Evolutionary conservation across 106 monocot genomes (phyloP).

Genomic region (Dioscorea alata): DNA sequence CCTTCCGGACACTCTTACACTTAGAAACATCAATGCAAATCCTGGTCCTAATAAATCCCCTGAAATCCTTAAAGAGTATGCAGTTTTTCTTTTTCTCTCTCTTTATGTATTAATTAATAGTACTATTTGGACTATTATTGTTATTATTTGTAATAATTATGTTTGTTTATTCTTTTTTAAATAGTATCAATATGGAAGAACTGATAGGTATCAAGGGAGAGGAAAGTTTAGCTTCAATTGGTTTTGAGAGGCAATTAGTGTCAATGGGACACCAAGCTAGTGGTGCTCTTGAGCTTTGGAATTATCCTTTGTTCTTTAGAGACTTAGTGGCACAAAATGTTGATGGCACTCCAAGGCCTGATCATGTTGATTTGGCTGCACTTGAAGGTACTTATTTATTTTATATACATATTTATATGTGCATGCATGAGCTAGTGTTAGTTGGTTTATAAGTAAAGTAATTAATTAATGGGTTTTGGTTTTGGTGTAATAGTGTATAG

Average conservation of each 20-base stretch:
- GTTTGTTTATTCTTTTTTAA: background rate
- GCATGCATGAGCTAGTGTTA: too few species aligned
- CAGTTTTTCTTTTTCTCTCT: background rate
- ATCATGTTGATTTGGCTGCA: slow-evolving; percentile 39
- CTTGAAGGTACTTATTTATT: slow-evolving; percentile 35
- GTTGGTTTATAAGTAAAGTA: background rate
- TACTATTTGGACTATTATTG: background rate
- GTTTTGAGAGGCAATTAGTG: slow-evolving; percentile 49
- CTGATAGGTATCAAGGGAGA: slow-evolving; percentile 44
- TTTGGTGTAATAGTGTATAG: slow-evolving; percentile 33
- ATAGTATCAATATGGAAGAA: slow-evolving; percentile 36
- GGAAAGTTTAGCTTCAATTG: slow-evolving; percentile 16
- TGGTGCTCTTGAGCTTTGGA: slow-evolving; percentile 73
- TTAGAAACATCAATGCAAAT: slow-evolving; percentile 32
- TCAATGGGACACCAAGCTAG: slow-evolving; percentile 72
- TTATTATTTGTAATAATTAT: background rate
- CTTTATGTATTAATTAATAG: background rate
- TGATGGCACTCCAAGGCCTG: slow-evolving; percentile 43
- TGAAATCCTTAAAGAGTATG: slow-evolving; percentile 33
- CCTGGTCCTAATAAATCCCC: slow-evolving; percentile 54
- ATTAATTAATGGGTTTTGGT: background rate
- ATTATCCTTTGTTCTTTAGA: slow-evolving; percentile 58
- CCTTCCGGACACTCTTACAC: slow-evolving; percentile 31
- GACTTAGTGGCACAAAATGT: slow-evolving; percentile 42
- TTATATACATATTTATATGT: too few species aligned